These are phyloP conservation scores for Parastagonospora nodorum DNA, from an alignment of 2,329 filamentous ascomycete species.

Conservation along the genomic window DNA sequence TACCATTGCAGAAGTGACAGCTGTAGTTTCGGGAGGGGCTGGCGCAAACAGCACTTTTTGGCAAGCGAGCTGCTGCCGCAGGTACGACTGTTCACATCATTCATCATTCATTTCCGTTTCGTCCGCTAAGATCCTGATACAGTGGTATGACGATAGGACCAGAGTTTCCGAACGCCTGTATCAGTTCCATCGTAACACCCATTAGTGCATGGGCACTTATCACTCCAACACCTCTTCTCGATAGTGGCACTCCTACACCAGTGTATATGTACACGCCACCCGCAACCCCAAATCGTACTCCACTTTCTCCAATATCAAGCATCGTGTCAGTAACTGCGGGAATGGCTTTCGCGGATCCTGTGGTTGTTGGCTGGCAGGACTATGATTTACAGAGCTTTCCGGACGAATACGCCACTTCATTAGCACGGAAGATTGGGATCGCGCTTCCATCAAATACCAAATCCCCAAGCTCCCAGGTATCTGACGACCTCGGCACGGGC, in stretches of 20 bases:
- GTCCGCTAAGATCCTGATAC: too few species aligned
- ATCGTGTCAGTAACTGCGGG: slow-evolving; percentile 4
- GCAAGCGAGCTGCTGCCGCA: background rate
- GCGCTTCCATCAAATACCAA: background rate
- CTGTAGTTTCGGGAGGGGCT: background rate
- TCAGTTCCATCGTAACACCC: background rate
- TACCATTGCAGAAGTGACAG: slow-evolving; percentile 6
- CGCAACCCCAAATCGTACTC: background rate
- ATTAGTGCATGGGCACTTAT: background rate
- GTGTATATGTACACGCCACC: too few species aligned
- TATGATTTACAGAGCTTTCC: slow-evolving; percentile 9
- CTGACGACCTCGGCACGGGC: background rate
- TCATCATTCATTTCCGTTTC: too few species aligned
- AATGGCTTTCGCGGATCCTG: slow-evolving; percentile 10
- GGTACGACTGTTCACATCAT: background rate
- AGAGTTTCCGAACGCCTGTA: background rate
- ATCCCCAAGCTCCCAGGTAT: background rate
- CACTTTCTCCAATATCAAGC: background rate
- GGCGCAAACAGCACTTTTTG: background rate
- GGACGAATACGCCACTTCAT: slow-evolving; percentile 3
- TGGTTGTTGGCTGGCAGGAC: slow-evolving; percentile 9
- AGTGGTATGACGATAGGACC: slow-evolving; percentile 5
- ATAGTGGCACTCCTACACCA: too few species aligned
- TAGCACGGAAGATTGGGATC: slow-evolving; percentile 6
- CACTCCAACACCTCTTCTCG: background rate